Base-by-base conservation (phyloP, 768 basidiomycete genomes). In the Leccinum fibrillosum region DNA sequence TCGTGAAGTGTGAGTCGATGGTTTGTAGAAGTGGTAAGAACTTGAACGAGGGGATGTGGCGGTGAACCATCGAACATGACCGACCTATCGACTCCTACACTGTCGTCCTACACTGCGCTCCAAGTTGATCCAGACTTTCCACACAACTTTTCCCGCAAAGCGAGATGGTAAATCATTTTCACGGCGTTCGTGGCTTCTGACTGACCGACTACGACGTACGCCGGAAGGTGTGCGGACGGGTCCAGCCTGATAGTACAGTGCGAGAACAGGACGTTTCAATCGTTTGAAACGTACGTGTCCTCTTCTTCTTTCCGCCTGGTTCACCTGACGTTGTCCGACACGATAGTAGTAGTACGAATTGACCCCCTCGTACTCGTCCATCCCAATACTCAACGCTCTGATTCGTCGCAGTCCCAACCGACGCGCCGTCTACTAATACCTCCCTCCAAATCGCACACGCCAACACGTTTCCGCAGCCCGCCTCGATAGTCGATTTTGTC, bases 151-250 rank as follows among this genome's bases (percentile, higher is more conserved):
- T 76, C 77, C 21, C 74, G 87, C 11, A 73, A 72, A 17, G 80
- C 81, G 0, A 82, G 80, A 73, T 86, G 86, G 86, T 85, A 25
- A 62, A 60, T 47, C 23, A 7, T 47, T 19, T 42, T 10, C 39
- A 42, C 9, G 39, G 39, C n/a, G 10, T 19, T n/a, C 37, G 15
- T 37, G 8, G 37, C 17, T 8, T n/a, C 37, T 39, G 8, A 42
- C n/a, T 42, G 39, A 42, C n/a, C 17, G 9, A 39, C 17, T 37
- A 7, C 35, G 35, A 39, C 37, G 8, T 11, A 42, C 10, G n/a
- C n/a, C 10, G 19, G 45, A 58, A 94, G 92, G 86, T 89, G 82
- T 62, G 80, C 84, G 12, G 92, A 94, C 64, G 92, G 90, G 0
- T 83, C 86, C 3, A 78, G 77, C 13, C 72, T 86, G 1, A 77